Evolutionary conservation across 2,329 filamentous ascomycete genomes (phyloP), one percentile per base, ranked within the genome.

Genomic region (Trichocomaceae sp.): DNA sequence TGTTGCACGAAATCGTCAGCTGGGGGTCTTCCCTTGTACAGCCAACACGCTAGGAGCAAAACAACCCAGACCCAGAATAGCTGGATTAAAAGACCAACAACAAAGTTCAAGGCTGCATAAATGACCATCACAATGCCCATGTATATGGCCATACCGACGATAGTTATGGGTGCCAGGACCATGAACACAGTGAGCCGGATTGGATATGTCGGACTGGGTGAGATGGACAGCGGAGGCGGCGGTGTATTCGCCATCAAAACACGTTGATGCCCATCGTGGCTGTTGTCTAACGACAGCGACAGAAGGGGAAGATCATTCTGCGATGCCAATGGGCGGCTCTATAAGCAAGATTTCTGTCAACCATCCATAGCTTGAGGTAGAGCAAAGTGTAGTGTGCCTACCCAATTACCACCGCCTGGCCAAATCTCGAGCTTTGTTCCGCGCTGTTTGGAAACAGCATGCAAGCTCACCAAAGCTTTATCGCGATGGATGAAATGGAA

Each of bases 11-110:
- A 55, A 13, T 55, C 53, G 12, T 37, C 17, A 5, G 22, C 22
- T 9, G 53, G 22, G 10, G 53, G 53, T 50, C 53, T 50, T 10
- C 53, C 47, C 17, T 50, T 50, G 22, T 50, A 50, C 8, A 55
- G 20, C 53, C 47, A 55, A 22, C 26, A 44, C 31, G 31, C 39
- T 31, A 55, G 4, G 15, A 47, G 26, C 33, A 29, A 29, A 26
- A 55, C 47, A 7, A 42, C 33, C 13, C 20, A 5, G 5, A 55
- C 8, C 53, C 53, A 50, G 7, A 47, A 39, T 6, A 45, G 37
- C 3, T 23, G 31, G 41, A 50, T n/a, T n/a, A n/a, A n/a, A n/a
- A n/a, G n/a, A n/a, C n/a, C n/a, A n/a, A n/a, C n/a, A 19, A 55
- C n/a, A 2, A 50, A 17, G 5, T 5, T 22, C n/a, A 55, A 7